Base-by-base conservation (phyloP, 116 monocot species). In the Zostera marina region DNA sequence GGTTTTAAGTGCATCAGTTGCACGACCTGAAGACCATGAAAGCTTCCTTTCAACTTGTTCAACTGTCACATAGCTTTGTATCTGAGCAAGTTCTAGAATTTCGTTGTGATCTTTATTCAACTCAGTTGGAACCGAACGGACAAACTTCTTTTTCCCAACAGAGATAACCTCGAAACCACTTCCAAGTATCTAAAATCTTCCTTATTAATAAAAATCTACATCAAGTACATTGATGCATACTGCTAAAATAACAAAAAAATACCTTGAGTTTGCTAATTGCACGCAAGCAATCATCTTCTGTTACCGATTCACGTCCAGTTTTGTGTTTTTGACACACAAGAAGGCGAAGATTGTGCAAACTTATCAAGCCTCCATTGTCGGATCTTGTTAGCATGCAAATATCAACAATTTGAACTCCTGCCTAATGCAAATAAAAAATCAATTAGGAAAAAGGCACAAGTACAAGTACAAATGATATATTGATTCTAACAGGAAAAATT, bases 211-310 rank as follows among this genome's bases (percentile, higher is more conserved):
- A 51, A 51, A 51, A 8, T 51, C 20, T 19, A 51, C 9, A 19
- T 17, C 6, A 16, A 13, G 21, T 13, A 51, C 7, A 19, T 1
- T 19, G 51, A n/a, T 51, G 20, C 32, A 32, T 32, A 1, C 32
- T 32, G 32, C 32, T 5, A 19, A 54, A 14, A 41, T 58, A 41
- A 7, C 1, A 8, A 1, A 16, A 15, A 5, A 41, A 5, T 74
- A 85, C 96, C 85, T 96, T 89, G 60, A 96, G 74, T 65, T 88
- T 96, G 66, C 74, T 89, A 73, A 96, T 96, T 26, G 96, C 96
- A 57, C 96, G 89, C 42, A 89, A 53, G 26, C 96, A 96, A 63
- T 96, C 96, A 78, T 96, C 96, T 73, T 85, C 89, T 62, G 96
- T 80, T 41, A 96, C 67, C 38, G 79, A 63, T 42, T 89, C 89